phyloP scores from a whole-genome alignment of 768 basidiomycete species.

The Astraeus odoratus region DNA sequence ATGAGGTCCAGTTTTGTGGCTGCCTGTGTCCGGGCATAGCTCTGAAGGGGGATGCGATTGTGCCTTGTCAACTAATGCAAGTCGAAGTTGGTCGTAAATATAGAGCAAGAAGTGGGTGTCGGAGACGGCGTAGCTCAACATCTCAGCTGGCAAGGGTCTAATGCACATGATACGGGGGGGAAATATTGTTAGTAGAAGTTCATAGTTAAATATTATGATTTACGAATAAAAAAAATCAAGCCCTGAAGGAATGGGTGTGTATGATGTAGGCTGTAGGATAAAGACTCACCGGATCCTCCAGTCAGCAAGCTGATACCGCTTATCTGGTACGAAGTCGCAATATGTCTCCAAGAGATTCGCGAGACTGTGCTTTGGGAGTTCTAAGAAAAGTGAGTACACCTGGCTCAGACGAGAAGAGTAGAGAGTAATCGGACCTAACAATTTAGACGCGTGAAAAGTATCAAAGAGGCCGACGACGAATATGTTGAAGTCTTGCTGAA shows the following conservation, averaged over 20 bases:
- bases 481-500: slow-evolving; percentile 91
- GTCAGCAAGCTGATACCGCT: slow-evolving; percentile 94
- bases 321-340: slow-evolving; percentile 87
- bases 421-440: slow-evolving; percentile 47
- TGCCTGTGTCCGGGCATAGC: slow-evolving; percentile 23
- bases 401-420: background rate
- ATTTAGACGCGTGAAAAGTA: slow-evolving; percentile 89
- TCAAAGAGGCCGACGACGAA: slow-evolving; percentile 97
- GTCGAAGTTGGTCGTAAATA: slow-evolving; percentile 87
- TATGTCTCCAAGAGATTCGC: slow-evolving; percentile 82
- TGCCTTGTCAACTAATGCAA: slow-evolving; percentile 75
- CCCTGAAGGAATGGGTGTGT: background rate
- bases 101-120: slow-evolving; percentile 95
- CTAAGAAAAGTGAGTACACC: slow-evolving; percentile 30
- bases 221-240: no score
- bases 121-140: slow-evolving; percentile 88
- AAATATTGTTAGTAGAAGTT: background rate
- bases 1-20: slow-evolving; percentile 9
- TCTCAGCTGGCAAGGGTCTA: slow-evolving; percentile 78
- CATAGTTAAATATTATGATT: no score
- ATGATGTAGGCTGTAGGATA: background rate
- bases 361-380: slow-evolving; percentile 78
- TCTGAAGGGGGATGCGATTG: slow-evolving; percentile 31
- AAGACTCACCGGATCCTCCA: slow-evolving; percentile 80
- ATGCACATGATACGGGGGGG: background rate